phyloP scores from a whole-genome alignment of 2,329 filamentous ascomycete species.

The Aspergillus terreus region DNA sequence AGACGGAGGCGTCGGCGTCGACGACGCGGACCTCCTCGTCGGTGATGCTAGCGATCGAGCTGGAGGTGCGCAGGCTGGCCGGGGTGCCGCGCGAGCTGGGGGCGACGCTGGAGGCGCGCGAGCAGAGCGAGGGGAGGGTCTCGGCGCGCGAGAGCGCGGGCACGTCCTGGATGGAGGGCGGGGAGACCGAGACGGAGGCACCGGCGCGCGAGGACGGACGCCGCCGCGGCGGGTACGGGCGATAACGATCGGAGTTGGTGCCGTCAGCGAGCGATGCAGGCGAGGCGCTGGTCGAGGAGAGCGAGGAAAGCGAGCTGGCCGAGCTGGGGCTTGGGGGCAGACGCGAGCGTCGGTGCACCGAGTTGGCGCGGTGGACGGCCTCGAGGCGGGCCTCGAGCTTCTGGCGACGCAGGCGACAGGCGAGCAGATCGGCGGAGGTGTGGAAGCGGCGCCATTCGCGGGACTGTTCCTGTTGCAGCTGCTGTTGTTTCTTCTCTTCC shows the following conservation, averaged over 20 bases:
- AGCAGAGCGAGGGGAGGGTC: constrained; percentile 39
- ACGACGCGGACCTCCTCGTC: constrained; percentile 31
- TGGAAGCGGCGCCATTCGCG: constrained; percentile 37
- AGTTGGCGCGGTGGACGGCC: constrained; percentile 14
- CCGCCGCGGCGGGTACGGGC: constrained; percentile 30
- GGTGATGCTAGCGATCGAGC: constrained; percentile 29
- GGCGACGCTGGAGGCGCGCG: constrained; percentile 42
- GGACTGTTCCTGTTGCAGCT: constrained; percentile 24
- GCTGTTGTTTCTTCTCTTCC: constrained; percentile 42
- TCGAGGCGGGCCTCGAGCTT: constrained; percentile 31
- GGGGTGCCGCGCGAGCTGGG: constrained; percentile 42
- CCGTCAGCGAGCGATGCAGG: constrained; percentile 28
- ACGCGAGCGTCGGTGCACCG: constrained; percentile 9
- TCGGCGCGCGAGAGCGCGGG: constrained; percentile 40
- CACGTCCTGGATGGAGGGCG: constrained; percentile 43
- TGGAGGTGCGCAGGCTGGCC: constrained; percentile 38
- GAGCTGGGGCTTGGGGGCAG: constrained; percentile 28
- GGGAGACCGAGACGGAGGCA: constrained; percentile 38
- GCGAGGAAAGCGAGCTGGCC: constrained; percentile 17
- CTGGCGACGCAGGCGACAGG: constrained; percentile 34
- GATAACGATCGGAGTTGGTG: constrained; percentile 26
- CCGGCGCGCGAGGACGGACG: constrained; percentile 30
- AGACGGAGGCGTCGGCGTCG: constrained; percentile 17
- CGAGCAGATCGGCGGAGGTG: constrained; percentile 32
- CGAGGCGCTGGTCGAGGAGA: constrained; percentile 14